These are phyloP conservation scores for Geotrichum aggregatum DNA, from an alignment of 1,139 yeast genomes.

Conservation along the genomic window DNA sequence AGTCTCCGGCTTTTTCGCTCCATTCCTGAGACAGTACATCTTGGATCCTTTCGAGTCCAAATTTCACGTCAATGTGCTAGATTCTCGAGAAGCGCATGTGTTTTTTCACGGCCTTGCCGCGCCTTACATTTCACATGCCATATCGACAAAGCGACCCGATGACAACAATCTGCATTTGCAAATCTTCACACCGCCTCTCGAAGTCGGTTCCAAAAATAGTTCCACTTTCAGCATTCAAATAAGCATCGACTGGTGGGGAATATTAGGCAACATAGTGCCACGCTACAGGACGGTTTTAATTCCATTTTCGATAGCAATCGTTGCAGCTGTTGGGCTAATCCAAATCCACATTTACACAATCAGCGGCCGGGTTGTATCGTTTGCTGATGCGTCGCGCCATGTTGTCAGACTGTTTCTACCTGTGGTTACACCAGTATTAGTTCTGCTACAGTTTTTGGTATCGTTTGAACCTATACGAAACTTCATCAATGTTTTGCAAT, in stretches of 20 bases:
- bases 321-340: constrained; percentile 26
- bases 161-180: constrained; percentile 35
- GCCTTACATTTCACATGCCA: constrained; percentile 64
- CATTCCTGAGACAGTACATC: constrained; percentile 61
- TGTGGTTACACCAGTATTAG: constrained; percentile 20
- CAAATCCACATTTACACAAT: constrained; percentile 29
- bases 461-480: constrained; percentile 24
- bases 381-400: constrained; percentile 48
- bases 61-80: constrained; percentile 58
- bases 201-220: neutral
- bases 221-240: constrained; percentile 26
- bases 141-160: constrained; percentile 13
- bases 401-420: constrained; percentile 28
- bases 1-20: constrained; percentile 42
- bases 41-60: constrained; percentile 64
- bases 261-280: constrained; percentile 37
- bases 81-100: constrained; percentile 34
- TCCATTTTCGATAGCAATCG: constrained; percentile 35
- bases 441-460: constrained; percentile 25
- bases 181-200: constrained; percentile 32
- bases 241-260: constrained; percentile 36
- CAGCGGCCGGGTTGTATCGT: constrained; percentile 46
- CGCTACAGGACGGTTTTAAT: constrained; percentile 38
- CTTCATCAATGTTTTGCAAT: constrained; percentile 21
- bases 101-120: constrained; percentile 62